Base-by-base conservation (phyloP, 2,329 filamentous ascomycete genomes). In the Cercospora sp. region DNA sequence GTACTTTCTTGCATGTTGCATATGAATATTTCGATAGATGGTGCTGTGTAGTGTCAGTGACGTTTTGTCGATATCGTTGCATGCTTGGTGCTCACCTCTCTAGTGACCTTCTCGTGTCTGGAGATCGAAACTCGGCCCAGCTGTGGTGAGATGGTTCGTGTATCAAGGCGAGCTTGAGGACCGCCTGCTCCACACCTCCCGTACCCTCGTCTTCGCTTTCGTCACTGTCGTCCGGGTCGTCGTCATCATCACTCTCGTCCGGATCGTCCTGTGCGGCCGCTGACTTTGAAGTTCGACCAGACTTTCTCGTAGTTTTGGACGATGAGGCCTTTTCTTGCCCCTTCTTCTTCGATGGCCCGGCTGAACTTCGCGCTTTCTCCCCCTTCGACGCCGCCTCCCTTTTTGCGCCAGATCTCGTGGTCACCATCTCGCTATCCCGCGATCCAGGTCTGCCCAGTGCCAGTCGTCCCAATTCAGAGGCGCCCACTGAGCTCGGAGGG, bases 391-490 rank as follows among this genome's bases (percentile, higher is more conserved):
- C 66, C 51, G 63, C 65, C 36, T 70, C 69, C 26, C 51, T 67
- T 51, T 67, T 70, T 16, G 67, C 68, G 12, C 64, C 59, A 42
- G 64, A 63, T 64, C 70, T 51, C 20, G 70, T 73, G 33, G 60
- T 65, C n/a, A 66, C 59, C 70, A 72, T 72, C 18, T 69, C 66
- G 31, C 61, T 66, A n/a, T 51, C 45, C 12, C 55, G 18, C 16
- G 63, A 61, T 13, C 60, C 67, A 2, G 57, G 39, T 58, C 62
- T 53, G 8, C 36, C 45, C 18, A 68, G 55, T n/a, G 63, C 63
- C 63, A 68, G 60, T 39, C 69, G 69, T 65, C 65, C 70, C 10
- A 73, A 31, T 4, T 69, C 69, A 33, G 71, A 71, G 61, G 69
- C 68, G 12, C 67, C 70, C 26, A 72, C 66, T 45, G 66, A 68